These are phyloP conservation scores for Blastobotrys raffinosifermentans DNA, from an alignment of 1,139 yeast species.

Conservation along the genomic window DNA sequence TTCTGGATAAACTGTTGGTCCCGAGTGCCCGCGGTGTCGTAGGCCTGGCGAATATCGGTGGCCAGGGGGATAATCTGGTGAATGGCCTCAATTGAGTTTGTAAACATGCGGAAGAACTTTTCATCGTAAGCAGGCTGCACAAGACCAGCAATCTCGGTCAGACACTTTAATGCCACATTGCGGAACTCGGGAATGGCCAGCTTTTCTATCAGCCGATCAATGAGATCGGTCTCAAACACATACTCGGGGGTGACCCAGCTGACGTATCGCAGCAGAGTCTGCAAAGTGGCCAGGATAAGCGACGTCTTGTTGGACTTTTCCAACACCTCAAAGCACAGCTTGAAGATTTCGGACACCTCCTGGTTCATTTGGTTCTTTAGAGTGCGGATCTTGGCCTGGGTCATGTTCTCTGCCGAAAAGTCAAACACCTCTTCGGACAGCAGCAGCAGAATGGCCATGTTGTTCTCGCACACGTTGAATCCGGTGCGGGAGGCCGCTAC, in stretches of 20 bases:
- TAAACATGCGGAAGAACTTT: conserved; percentile 66
- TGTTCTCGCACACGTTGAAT: conserved; percentile 92
- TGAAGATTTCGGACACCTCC: conserved; percentile 90
- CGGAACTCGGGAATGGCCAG: conserved; percentile 76
- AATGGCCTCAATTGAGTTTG: conserved; percentile 66
- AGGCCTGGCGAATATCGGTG: conserved; percentile 68
- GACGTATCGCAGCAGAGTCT: conserved; percentile 74
- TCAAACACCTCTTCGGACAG: conserved; percentile 95
- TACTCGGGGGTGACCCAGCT: conserved; percentile 93
- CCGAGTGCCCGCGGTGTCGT: conserved; percentile 66
- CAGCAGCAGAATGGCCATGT: conserved; percentile 84
- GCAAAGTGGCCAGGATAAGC: conserved; percentile 76
- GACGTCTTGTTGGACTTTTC: conserved; percentile 83
- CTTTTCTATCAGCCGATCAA: conserved; percentile 64
- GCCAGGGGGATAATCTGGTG: conserved; percentile 65
- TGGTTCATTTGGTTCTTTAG: conserved; percentile 79
- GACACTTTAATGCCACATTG: conserved; percentile 78
- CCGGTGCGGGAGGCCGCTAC: conserved; percentile 80
- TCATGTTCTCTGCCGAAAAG: conserved; percentile 88
- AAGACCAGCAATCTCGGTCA: conserved; percentile 81
- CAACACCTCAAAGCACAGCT: conserved; percentile 85
- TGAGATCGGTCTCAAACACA: conserved; percentile 79
- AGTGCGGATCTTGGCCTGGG: conserved; percentile 85
- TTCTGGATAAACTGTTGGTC: conserved; percentile 96
- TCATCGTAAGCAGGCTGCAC: conserved; percentile 57